phyloP scores from a whole-genome alignment of 768 basidiomycete species.

The Suillus paluster region DNA sequence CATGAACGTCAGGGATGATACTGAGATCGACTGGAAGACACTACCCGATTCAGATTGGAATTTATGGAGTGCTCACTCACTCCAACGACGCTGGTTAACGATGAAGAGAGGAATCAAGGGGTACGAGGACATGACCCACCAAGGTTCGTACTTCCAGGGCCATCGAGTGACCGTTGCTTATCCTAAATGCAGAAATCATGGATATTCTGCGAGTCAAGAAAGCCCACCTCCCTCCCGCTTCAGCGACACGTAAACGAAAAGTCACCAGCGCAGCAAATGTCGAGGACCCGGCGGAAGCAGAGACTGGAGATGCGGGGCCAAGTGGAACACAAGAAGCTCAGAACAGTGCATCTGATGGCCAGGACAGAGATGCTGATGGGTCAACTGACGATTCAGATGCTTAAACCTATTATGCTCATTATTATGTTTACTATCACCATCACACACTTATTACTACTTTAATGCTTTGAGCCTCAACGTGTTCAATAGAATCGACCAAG shows the following conservation, averaged over 20 bases:
- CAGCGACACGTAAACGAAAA: slow-evolving; percentile 49
- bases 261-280: slow-evolving; percentile 56
- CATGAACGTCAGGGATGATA: slow-evolving; percentile 75
- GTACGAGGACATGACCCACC: slow-evolving; percentile 79
- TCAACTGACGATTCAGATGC: slow-evolving; percentile 24
- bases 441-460: background rate
- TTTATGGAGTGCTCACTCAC: slow-evolving; percentile 78
- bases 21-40: slow-evolving; percentile 85
- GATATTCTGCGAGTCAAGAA: slow-evolving; percentile 81
- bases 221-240: slow-evolving; percentile 52
- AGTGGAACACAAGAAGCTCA: slow-evolving; percentile 34
- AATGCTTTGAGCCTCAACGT: slow-evolving; percentile 2
- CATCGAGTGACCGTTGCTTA: background rate
- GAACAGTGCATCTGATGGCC: slow-evolving; percentile 14
- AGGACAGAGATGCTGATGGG: slow-evolving; percentile 20
- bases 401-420: slow-evolving; percentile 1
- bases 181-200: slow-evolving; percentile 64
- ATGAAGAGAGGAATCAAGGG: slow-evolving; percentile 81
- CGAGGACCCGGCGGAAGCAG: slow-evolving; percentile 35
- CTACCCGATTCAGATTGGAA: slow-evolving; percentile 80
- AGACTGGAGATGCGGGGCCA: slow-evolving; percentile 31
- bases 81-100: slow-evolving; percentile 81
- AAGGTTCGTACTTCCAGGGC: slow-evolving; percentile 50
- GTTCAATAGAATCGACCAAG: background rate
- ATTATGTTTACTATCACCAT: background rate